Evolutionary conservation across 305 asterid species (phyloP).

Genomic region (Fraxinus latifolia): DNA sequence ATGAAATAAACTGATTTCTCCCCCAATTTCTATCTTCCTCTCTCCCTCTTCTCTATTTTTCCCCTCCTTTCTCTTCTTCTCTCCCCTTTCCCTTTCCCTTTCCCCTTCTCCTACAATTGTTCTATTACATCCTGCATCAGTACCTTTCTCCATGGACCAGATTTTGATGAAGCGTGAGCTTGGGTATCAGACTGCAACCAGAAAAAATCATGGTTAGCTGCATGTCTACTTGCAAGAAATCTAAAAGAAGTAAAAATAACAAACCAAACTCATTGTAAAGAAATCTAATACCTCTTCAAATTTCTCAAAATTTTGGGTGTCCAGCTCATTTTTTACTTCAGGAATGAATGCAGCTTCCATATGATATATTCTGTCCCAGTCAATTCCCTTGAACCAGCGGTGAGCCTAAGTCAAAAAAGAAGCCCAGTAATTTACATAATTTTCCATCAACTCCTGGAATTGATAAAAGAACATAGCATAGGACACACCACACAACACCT

Average conservation of each 20-base stretch:
- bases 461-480: conserved; percentile 33
- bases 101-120: no score
- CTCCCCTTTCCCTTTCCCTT: no score
- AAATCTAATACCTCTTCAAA: conserved; percentile 71
- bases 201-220: conserved; percentile 27
- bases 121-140: no score
- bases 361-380: conserved; percentile 84
- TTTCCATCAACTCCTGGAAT: conserved; percentile 29
- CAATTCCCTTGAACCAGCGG: conserved; percentile 78
- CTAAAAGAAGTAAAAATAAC: neutral
- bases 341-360: conserved; percentile 96
- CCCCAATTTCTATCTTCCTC: no score
- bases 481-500: conserved; percentile 70
- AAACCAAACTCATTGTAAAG: neutral
- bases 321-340: conserved; percentile 90
- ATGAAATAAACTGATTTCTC: no score
- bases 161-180: conserved; percentile 56
- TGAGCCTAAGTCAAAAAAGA: conserved; percentile 52
- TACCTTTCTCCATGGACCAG: conserved; percentile 98
- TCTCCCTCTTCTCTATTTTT: no score
- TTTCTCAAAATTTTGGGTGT: conserved; percentile 94
- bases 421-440: conserved; percentile 28
- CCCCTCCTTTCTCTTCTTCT: no score
- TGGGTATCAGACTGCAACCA: conserved; percentile 65
- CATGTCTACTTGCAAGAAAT: conserved; percentile 6